Conservation (phyloP, 805 yeast genomes). For the Candida maris region DNA sequence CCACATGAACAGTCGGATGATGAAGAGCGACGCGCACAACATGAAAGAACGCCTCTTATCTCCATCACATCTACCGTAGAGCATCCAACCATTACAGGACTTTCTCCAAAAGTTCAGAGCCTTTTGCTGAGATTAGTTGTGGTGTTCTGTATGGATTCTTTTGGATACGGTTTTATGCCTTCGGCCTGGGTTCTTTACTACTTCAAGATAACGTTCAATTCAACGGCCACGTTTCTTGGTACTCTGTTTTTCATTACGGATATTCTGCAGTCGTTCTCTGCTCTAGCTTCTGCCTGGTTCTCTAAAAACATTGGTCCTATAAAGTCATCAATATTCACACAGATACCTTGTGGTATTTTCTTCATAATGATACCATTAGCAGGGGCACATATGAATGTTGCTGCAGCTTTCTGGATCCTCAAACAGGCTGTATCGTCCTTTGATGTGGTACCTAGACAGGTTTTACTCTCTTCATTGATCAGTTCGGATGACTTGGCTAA, state of each 20-base stretch:
- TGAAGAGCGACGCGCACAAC: constrained; percentile 1
- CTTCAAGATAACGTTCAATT: constrained; percentile 53
- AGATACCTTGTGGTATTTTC: constrained; percentile 72
- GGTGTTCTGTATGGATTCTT: constrained; percentile 78
- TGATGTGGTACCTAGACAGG: constrained; percentile 92
- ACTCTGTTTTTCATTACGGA: constrained; percentile 62
- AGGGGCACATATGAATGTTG: constrained; percentile 32
- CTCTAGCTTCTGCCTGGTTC: constrained; percentile 71
- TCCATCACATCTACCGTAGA: constrained; percentile 20
- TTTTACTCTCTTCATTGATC: constrained; percentile 66
- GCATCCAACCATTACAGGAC: constrained; percentile 29
- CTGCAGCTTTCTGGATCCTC: constrained; percentile 49
- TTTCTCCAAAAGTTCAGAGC: constrained; percentile 41
- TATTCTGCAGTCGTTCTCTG: constrained; percentile 60
- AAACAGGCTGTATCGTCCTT: constrained; percentile 68
- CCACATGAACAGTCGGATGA: neutral
- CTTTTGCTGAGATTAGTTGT: constrained; percentile 47
- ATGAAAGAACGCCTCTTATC: constrained; percentile 15
- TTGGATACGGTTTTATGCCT: constrained; percentile 88
- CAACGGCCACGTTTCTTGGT: constrained; percentile 61
- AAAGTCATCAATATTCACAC: constrained; percentile 67
- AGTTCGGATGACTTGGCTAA: constrained; percentile 60
- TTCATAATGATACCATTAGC: constrained; percentile 51
- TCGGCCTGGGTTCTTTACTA: constrained; percentile 86
- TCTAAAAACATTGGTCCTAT: constrained; percentile 74